These are phyloP conservation scores for Fusarium sp. DNA, from an alignment of 2,329 filamentous ascomycete genomes.

Conservation along the genomic window DNA sequence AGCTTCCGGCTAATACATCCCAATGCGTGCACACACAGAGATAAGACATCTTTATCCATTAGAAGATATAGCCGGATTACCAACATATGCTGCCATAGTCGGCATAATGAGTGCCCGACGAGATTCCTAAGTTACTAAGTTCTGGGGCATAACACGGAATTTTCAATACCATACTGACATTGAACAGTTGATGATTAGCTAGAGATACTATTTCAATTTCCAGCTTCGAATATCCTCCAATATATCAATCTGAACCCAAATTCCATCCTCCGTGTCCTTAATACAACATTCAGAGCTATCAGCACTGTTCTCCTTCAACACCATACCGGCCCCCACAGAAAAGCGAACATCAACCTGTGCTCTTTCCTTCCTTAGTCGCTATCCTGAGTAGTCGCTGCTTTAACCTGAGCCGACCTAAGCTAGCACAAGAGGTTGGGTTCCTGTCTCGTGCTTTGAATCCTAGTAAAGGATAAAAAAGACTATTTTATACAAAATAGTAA, in stretches of 20 bases:
- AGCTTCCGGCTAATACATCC: background rate
- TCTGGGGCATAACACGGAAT: background rate
- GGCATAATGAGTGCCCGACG: accelerated
- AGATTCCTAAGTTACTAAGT: background rate
- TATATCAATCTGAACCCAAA: background rate
- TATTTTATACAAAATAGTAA: too few relatives aligned
- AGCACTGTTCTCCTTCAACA: too few relatives aligned
- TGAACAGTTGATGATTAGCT: accelerated
- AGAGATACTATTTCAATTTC: background rate
- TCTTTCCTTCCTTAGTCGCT: too few relatives aligned
- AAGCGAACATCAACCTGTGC: too few relatives aligned
- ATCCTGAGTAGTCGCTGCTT: too few relatives aligned
- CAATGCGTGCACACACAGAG: accelerated
- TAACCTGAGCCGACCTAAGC: too few relatives aligned
- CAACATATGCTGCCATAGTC: accelerated
- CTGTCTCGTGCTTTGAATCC: too few relatives aligned
- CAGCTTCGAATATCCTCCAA: accelerated
- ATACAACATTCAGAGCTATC: background rate
- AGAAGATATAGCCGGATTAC: background rate
- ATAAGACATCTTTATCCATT: background rate
- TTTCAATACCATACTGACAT: too few relatives aligned
- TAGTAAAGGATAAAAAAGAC: too few relatives aligned
- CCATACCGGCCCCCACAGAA: accelerated
- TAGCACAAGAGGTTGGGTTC: too few relatives aligned
- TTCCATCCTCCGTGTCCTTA: background rate